Evolutionary conservation across 768 basidiomycete species (phyloP).

Genomic region (Austroboletus festivus): DNA sequence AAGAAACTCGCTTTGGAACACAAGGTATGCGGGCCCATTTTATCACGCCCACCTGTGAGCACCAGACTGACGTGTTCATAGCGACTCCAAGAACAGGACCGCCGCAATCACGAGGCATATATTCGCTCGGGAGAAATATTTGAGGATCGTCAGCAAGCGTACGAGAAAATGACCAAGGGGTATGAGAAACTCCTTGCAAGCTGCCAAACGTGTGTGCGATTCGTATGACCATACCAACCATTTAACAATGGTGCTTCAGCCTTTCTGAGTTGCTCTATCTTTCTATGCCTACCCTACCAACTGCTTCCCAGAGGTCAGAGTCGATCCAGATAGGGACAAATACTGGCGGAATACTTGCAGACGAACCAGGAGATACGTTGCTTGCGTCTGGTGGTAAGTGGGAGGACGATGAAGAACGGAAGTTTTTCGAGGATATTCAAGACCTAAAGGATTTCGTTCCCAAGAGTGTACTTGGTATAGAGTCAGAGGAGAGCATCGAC

Average conservation of each 20-base stretch:
- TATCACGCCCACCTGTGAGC: background rate
- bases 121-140: conserved; percentile 99
- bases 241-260: conserved; percentile 37
- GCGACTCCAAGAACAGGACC: conserved; percentile 96
- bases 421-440: conserved; percentile 90
- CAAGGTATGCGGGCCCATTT: conserved; percentile 50
- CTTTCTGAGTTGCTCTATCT: conserved; percentile 89
- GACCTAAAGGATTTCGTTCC: conserved; percentile 94
- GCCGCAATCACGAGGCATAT: conserved; percentile 96
- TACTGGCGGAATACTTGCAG: conserved; percentile 40
- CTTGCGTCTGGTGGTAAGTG: conserved; percentile 75
- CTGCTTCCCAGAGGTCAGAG: conserved; percentile 73
- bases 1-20: conserved; percentile 93
- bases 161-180: conserved; percentile 96
- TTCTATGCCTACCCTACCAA: conserved; percentile 79
- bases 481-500: conserved; percentile 37
- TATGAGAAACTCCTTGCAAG: conserved; percentile 90
- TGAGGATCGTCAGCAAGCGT: conserved; percentile 97
- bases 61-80: conserved; percentile 30
- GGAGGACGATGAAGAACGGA: conserved; percentile 96
- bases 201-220: conserved; percentile 73
- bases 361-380: conserved; percentile 55
- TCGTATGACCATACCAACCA: background rate
- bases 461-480: conserved; percentile 76
- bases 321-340: conserved; percentile 74